Conservation (phyloP, 176 grass and related monocot species). For the Oryza nivara region DNA sequence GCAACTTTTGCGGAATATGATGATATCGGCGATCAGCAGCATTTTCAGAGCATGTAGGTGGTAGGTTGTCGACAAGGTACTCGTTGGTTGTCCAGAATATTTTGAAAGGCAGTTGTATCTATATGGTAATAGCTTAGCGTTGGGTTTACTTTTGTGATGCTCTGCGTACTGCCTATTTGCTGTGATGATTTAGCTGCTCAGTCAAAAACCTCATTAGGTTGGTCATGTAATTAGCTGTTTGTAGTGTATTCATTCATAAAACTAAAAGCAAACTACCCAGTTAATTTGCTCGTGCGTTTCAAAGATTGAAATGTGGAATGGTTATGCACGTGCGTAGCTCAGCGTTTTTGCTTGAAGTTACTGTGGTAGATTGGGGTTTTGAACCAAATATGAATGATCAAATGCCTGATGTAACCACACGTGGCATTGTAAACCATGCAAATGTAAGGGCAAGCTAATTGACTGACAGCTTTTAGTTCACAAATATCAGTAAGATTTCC, state of each 20-base stretch:
- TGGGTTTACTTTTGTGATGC: neutral
- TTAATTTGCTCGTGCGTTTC: neutral
- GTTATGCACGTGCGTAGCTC: neutral
- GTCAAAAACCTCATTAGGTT: constrained; percentile 18
- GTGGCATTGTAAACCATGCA: too few species aligned
- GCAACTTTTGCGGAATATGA: constrained; percentile 24
- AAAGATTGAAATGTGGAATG: neutral
- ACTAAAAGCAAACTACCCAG: neutral
- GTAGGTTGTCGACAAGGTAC: neutral
- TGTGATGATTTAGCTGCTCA: constrained; percentile 14
- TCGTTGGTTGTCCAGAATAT: constrained; percentile 2
- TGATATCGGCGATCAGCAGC: constrained; percentile 15
- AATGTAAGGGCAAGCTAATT: neutral
- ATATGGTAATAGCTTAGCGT: neutral
- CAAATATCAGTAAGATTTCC: neutral
- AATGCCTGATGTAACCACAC: neutral
- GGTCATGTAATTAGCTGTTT: constrained; percentile 52
- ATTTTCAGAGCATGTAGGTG: constrained; percentile 25
- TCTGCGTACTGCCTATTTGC: constrained; percentile 14
- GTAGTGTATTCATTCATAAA: constrained; percentile 35
- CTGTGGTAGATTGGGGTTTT: neutral
- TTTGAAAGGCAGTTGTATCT: constrained; percentile 23
- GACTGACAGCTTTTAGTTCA: neutral
- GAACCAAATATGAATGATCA: neutral
- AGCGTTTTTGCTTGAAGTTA: too few species aligned